A percentile compares a stretch with the other conserved stretches of the same genome.
These are phyloP conservation scores for Peniophora sp. DNA, from an alignment of 1,284 basidiomycete genomes.

Conservation along the genomic window DNA sequence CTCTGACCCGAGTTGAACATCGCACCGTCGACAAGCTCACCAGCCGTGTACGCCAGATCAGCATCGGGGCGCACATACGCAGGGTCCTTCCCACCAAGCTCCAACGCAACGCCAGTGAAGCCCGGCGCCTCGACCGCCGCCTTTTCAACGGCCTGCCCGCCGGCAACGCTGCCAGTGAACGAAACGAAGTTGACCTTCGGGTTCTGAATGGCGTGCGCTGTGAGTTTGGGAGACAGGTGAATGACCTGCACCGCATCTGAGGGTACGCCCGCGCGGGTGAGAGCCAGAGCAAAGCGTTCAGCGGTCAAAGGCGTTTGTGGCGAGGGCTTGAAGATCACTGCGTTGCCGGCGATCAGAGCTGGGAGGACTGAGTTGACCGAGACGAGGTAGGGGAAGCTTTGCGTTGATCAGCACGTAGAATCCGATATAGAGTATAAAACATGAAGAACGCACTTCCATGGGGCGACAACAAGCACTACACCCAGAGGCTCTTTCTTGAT, in stretches of 20 bases:
- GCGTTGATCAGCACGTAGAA: conserved; percentile 1
- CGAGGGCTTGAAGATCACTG: conserved; percentile 88
- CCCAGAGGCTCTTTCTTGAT: conserved; percentile 83
- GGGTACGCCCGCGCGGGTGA: conserved; percentile 73
- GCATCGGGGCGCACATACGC: conserved; percentile 89
- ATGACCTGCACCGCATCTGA: conserved; percentile 70
- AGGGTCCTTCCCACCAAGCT: conserved; percentile 94
- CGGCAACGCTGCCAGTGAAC: conserved; percentile 83
- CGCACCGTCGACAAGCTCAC: conserved; percentile 87
- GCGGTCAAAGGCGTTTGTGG: conserved; percentile 89
- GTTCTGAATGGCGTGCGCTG: conserved; percentile 59
- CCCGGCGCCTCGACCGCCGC: conserved; percentile 51
- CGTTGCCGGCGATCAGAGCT: conserved; percentile 82
- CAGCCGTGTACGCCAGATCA: conserved; percentile 75
- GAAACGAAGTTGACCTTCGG: conserved; percentile 72
- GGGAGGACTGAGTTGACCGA: conserved; percentile 88
- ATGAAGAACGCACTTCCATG: conserved; percentile 74
- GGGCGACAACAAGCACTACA: conserved; percentile 80
- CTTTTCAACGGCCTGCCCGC: conserved; percentile 57
- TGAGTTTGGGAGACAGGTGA: conserved; percentile 68
- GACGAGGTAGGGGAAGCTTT: conserved; percentile 83
- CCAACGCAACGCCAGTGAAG: conserved; percentile 78
- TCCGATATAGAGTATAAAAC: background rate
- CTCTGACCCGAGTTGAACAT: conserved; percentile 96
- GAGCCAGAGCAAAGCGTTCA: conserved; percentile 69